phyloP scores from a whole-genome alignment of 352 stramenopile genomes.

The Phytophthora sp. region DNA sequence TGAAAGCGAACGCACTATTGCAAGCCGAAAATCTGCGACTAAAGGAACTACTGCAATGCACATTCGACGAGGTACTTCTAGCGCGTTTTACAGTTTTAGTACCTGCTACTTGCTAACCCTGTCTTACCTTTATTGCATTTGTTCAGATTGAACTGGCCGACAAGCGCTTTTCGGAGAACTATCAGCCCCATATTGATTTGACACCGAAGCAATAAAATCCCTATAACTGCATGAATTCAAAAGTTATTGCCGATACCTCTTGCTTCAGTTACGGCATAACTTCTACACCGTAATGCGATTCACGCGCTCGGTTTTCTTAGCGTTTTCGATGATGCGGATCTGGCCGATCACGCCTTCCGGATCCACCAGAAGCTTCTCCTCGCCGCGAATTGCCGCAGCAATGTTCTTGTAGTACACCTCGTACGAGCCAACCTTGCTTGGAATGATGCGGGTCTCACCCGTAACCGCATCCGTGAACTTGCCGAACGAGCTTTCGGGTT shows the following conservation, averaged over 20 bases:
- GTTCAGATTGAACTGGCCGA: slow-evolving; percentile 29
- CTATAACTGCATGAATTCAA: not conserved
- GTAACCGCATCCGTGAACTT: slow-evolving; percentile 39
- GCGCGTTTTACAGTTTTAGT: not conserved
- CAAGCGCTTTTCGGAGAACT: slow-evolving; percentile 29
- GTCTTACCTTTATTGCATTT: slow-evolving; percentile 6
- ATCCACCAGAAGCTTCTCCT: slow-evolving; percentile 55
- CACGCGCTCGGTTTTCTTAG: slow-evolving; percentile 62
- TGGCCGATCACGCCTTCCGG: slow-evolving; percentile 57
- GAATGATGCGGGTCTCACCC: slow-evolving; percentile 34
- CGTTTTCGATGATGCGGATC: slow-evolving; percentile 78
- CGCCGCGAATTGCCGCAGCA: slow-evolving; percentile 58
- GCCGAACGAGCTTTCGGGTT: slow-evolving; percentile 51
- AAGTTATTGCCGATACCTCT: not conserved
- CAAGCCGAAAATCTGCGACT: slow-evolving; percentile 42
- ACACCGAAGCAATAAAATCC: not conserved
- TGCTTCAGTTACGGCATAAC: not conserved
- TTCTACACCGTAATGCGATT: slow-evolving; percentile 37
- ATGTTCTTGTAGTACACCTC: slow-evolving; percentile 79
- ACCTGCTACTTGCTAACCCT: not conserved
- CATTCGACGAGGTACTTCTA: slow-evolving; percentile 38
- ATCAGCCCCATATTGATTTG: slow-evolving; percentile 11
- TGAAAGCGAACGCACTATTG: slow-evolving; percentile 30
- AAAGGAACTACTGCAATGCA: slow-evolving; percentile 40
- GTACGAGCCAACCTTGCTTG: slow-evolving; percentile 58